A percentile compares a stretch with the other conserved stretches of the same genome.
phyloP scores from a whole-genome alignment of 371 early-diverging fungal genomes.

The Circinella umbellata region DNA sequence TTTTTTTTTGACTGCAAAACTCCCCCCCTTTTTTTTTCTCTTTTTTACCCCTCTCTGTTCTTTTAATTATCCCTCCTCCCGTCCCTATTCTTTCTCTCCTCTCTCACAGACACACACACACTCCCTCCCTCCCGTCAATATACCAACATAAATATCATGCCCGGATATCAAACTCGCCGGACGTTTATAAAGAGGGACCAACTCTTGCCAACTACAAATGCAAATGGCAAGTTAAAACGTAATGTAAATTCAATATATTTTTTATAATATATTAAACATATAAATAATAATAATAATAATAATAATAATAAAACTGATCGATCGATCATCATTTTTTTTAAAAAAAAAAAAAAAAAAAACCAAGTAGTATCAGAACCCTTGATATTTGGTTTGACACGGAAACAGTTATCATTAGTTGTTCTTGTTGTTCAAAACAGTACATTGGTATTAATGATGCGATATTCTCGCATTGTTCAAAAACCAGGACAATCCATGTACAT shows the following conservation, averaged over 20 bases:
- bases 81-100: too few species aligned
- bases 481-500: conserved; percentile 63
- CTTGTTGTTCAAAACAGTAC: conserved; percentile 69
- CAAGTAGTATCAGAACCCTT: conserved; percentile 19
- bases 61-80: too few species aligned
- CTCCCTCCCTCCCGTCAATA: background rate
- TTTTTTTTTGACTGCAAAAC: background rate
- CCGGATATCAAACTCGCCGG: conserved; percentile 33
- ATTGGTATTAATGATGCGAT: conserved; percentile 70
- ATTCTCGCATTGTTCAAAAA: conserved; percentile 53
- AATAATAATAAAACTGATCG: background rate
- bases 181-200: conserved; percentile 33
- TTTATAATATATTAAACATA: background rate
- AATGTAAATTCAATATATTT: conserved; percentile 15
- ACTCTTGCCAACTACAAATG: conserved; percentile 35
- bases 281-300: background rate
- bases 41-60: background rate
- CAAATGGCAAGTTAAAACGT: conserved; percentile 32
- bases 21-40: too few species aligned
- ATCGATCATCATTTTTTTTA: too few species aligned
- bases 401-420: conserved; percentile 60
- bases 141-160: conserved; percentile 20
- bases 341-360: too few species aligned
- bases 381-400: conserved; percentile 41
- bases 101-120: background rate